These are phyloP conservation scores for Aspergillus homomorphus DNA, from an alignment of 495 filamentous ascomycete genomes.

Conservation along the genomic window DNA sequence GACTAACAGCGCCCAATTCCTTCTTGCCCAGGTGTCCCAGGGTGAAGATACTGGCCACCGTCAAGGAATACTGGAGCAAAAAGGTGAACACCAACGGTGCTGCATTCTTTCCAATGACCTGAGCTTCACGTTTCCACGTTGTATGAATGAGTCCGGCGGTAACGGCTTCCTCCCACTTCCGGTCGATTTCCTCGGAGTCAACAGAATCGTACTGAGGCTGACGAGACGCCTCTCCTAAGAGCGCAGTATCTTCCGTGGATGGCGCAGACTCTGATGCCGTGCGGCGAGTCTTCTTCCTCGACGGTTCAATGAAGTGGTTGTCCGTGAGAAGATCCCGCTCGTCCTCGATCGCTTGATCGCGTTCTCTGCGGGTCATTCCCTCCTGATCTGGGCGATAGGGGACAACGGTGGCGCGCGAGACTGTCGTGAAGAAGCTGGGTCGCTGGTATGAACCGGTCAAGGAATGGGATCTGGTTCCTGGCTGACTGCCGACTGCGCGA, in stretches of 20 bases:
- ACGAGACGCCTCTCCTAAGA: constrained; percentile 35
- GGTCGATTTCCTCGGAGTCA: constrained; percentile 41
- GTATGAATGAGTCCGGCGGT: constrained; percentile 70
- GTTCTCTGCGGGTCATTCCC: constrained; percentile 58
- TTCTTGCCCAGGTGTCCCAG: constrained; percentile 63
- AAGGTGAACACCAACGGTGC: constrained; percentile 67
- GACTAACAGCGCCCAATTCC: constrained; percentile 61
- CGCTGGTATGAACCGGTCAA: constrained; percentile 69
- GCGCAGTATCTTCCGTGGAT: constrained; percentile 47
- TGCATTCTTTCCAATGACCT: constrained; percentile 63
- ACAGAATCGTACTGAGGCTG: constrained; percentile 27
- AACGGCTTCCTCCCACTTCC: constrained; percentile 80
- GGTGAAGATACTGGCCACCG: constrained; percentile 66
- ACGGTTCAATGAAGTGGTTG: constrained; percentile 59
- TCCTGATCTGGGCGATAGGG: constrained; percentile 44
- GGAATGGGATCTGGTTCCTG: constrained; percentile 42
- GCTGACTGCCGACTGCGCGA: constrained; percentile 37
- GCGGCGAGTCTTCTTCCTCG: constrained; percentile 7
- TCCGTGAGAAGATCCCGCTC: constrained; percentile 75
- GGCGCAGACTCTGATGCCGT: background rate
- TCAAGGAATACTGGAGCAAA: constrained; percentile 71
- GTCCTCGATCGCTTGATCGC: constrained; percentile 61
- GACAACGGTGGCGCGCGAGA: constrained; percentile 49
- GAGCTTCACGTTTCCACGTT: constrained; percentile 77
- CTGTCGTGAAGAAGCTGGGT: constrained; percentile 62